Evolutionary conservation across 1,284 basidiomycete species (phyloP), one percentile per base, ranked within the genome.

Genomic region (Salmacisia buchloeana): DNA sequence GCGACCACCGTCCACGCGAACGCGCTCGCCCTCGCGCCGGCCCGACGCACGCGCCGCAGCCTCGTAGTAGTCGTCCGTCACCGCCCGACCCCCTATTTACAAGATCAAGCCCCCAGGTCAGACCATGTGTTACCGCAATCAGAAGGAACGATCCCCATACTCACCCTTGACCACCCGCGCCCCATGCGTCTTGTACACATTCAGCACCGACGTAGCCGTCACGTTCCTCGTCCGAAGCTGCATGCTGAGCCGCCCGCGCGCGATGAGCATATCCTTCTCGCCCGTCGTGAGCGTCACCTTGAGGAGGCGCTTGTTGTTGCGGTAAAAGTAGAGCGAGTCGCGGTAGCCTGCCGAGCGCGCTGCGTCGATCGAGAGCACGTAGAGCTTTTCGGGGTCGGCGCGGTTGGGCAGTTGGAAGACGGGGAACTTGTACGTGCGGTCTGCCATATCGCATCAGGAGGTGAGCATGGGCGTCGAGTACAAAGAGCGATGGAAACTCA

Each of bases 341-440:
- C 92, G 87, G 82, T 93, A 97, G 1, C 94, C 96, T 41, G 91
- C 93, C 2, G 91, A 91, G 29, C 94, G 87, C 0, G 94, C 94
- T 3, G 93, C 94, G 76, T 98, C 94, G 68, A 98, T 97, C 12
- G 94, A 92, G 49, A 98, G 88, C 85, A 96, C 91, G 82, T 97
- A 98, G 67, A 88, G 84, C 59, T 89, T 86, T 58, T 91, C 85
- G 4, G 91, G 88, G 76, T 97, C 83, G 0, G 76, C 85, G 62
- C 94, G 86, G 59, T 86, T 85, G 0, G 91, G 88, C 1, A 93
- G 86, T 15, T 86, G 83, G 77, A 97, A 97, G 1, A 93, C 94
- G 58, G 86, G 83, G 1, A 92, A 86, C 81, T 94, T 96, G 84
- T 92, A 97, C 65, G 85, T 84, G 58, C 94, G 87, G 46, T 88